Evolutionary conservation across 2,329 filamentous ascomycete genomes (phyloP), one percentile per base, ranked within the genome.

Genomic region (Aspergillus alliaceus): DNA sequence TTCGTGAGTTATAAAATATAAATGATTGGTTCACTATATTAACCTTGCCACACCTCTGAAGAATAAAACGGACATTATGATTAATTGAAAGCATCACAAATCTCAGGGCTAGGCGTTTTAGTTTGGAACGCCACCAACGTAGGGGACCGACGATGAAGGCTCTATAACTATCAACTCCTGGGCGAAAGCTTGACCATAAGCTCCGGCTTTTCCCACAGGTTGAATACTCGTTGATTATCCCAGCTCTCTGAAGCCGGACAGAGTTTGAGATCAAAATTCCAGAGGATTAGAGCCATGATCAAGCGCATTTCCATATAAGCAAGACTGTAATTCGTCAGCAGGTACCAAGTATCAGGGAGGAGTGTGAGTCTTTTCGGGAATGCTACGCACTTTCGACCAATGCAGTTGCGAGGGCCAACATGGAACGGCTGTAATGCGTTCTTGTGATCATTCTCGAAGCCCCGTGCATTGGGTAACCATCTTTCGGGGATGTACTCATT

Each of bases 261-360:
- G 31, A 79, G 65, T 35, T 69, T 65, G 53, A 81, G 54, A 56
- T 83, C 79, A 62, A 81, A 83, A 51, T 77, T 78, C 67, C 71
- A 82, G 1, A 82, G 59, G 15, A 83, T 62, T 3, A 75, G 73
- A 0, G 75, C 73, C n/a, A 82, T 62, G 37, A 81, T 75, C 7
- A 80, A 66, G 3, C 80, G 71, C 72, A 82, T 77, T 60, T 83
- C 80, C 20, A 77, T 67, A 51, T 79, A 80, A 1, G 79, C 79
- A 31, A 83, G 66, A 49, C 77, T 80, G 20, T 3, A 20, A 14
- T 27, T 50, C 12, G 20, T 53, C 44, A 55, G 48, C 24, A 11
- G 27, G 2, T 7, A 14, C 6, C 18, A 4, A 42, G 3, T 2
- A 42, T 4, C 7, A 25, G 1, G 37, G 22, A 20, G 14, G 7